These are phyloP conservation scores for Curvularia eragrostidis DNA, from an alignment of 2,329 filamentous ascomycete genomes.

Conservation along the genomic window DNA sequence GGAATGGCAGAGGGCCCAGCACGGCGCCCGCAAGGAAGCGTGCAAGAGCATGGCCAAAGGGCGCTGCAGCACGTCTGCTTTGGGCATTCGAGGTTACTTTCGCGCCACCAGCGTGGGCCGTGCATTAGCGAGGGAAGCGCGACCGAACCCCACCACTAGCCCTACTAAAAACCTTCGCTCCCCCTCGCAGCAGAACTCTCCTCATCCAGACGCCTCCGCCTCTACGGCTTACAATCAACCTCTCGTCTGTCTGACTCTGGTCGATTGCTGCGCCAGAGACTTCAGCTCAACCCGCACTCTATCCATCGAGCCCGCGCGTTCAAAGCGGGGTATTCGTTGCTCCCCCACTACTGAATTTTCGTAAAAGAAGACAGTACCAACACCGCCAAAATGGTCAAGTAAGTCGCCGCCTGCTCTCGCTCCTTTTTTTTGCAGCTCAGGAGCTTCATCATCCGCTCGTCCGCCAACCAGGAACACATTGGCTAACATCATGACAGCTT, in stretches of 20 bases:
- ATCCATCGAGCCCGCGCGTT: slow-evolving; percentile 31
- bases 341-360: slow-evolving; percentile 46
- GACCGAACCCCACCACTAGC: slow-evolving; percentile 26
- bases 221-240: slow-evolving; percentile 30
- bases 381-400: slow-evolving; percentile 99
- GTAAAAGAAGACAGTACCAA: slow-evolving; percentile 53
- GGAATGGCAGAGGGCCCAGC: not conserved
- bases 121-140: slow-evolving; percentile 24
- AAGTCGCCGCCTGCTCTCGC: slow-evolving; percentile 61
- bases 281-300: slow-evolving; percentile 30
- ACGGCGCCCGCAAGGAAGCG: not conserved
- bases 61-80: slow-evolving; percentile 18
- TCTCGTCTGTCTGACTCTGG: slow-evolving; percentile 41
- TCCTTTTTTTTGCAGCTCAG: not conserved
- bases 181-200: slow-evolving; percentile 23
- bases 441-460: not conserved
- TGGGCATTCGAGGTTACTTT: slow-evolving; percentile 16
- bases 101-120: slow-evolving; percentile 24
- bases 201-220: slow-evolving; percentile 27
- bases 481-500: slow-evolving; percentile 75
- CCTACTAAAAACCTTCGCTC: slow-evolving; percentile 26
- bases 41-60: slow-evolving; percentile 14
- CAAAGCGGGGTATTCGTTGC: slow-evolving; percentile 48
- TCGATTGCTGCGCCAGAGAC: slow-evolving; percentile 44
- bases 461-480: slow-evolving; percentile 4